Base-by-base conservation (phyloP, 441 rosid species). In the Manihot esculenta region DNA sequence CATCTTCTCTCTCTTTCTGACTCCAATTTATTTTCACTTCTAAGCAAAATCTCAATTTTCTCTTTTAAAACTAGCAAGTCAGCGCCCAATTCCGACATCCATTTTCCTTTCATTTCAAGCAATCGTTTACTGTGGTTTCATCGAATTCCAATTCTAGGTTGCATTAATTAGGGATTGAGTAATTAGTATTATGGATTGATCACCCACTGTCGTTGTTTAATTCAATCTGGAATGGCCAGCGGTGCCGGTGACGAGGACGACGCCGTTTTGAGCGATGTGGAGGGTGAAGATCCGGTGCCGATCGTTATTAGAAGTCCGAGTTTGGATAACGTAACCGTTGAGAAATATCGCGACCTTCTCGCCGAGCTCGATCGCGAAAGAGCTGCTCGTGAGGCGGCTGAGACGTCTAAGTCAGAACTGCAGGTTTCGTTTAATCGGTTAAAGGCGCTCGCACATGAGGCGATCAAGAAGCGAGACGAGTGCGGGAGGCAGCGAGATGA, bases 211-310 rank as follows among this genome's bases (percentile, higher is more conserved):
- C 38, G 8, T 24, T 44, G 33, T 47, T 48, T 27, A 26, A 18
- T 73, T 48, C 27, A 12, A 18, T 14, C 17, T 15, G 1, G 57
- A 26, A 87, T 91, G 93, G 78, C 87, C 62, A 86, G 72, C 33
- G 83, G 72, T 66, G 77, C 27, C 71, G 89, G 82, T 7, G 94
- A 89, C 44, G 94, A 89, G 62, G 81, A 82, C 50, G 90, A 87
- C 62, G 86, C 92, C 10, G 87, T 91, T 72, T 88, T 92, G 69
- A 94, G 99, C 82, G 97, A 92, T 78, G 91, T 92, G 50, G 97
- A 90, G 64, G 86, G 79, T 50, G 97, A 92, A 21, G 96, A 87
- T 74, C 81, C 89, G 70, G 71, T 73, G 61, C 81, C 88, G 51
- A 78, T 88, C 68, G 82, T 75, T 24, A 56, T 82, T 35, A 68